Evolutionary conservation across 768 basidiomycete species (phyloP), one percentile per base, ranked within the genome.

Genomic region (Boletus edulis): DNA sequence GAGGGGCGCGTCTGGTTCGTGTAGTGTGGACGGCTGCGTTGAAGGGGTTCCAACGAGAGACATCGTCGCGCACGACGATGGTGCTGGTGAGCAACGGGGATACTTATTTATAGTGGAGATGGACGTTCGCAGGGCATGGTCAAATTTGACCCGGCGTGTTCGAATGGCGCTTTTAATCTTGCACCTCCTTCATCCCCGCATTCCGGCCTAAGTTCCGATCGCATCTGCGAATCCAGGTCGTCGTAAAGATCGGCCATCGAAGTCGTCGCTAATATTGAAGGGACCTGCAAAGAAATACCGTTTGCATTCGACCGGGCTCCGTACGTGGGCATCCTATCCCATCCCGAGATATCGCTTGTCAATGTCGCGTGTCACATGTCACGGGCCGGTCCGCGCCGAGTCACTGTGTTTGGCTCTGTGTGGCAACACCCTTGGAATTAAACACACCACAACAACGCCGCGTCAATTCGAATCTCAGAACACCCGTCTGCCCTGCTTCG

Each of bases 361-460:
- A 13, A 34, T 34, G 40, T 41, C n/a, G 10, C 9, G 11, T 41
- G 11, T 17, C 24, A 20, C 32, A 7, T 22, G 6, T 29, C 39
- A 3, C 44, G 52, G 44, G 22, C 58, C 58, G 51, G n/a, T 0
- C 14, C 22, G 49, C 38, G 34, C 41, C 52, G 58, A 17, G 6
- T 44, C 40, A 54, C 14, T 67, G 27, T 29, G 1, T 29, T 64
- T 67, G 58, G 13, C 14, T 11, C 32, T 58, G 55, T 67, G 41
- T 62, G 56, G 56, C 60, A 65, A 57, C 32, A 41, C 37, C 70
- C 38, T 69, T 51, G 14, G 29, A 63, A 67, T 60, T 22, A 46
- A 71, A 69, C 57, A 70, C 15, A 55, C 34, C 40, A 65, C 66
- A 69, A 69, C 60, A 69, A 71, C 67, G 61, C 61, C 59, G 46